Evolutionary conservation across 352 stramenopile genomes (phyloP).

Genomic region (Globisporangium radiosum): DNA sequence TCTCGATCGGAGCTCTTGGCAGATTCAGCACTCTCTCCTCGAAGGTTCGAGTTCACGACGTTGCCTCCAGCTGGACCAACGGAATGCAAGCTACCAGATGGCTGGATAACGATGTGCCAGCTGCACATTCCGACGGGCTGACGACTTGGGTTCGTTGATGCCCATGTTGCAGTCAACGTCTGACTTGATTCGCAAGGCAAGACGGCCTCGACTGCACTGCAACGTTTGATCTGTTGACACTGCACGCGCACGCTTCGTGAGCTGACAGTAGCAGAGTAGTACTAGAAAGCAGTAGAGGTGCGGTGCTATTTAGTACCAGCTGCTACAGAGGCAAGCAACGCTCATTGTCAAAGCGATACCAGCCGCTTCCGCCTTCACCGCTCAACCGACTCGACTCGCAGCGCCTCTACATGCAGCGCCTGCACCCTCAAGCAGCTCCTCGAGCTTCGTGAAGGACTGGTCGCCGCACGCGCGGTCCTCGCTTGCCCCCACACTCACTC

Average conservation of each 20-base stretch:
- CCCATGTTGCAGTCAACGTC: too few species aligned
- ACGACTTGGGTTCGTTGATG: not conserved
- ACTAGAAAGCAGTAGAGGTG: slow-evolving; percentile 2
- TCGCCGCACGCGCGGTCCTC: not conserved
- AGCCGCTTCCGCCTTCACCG: not conserved
- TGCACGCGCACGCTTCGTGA: too few species aligned
- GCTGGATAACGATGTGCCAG: slow-evolving; percentile 6
- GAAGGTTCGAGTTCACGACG: not conserved
- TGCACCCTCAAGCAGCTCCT: not conserved
- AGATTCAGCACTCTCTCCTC: too few species aligned
- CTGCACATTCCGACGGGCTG: slow-evolving; percentile 1
- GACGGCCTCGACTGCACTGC: not conserved
- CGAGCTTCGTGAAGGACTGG: not conserved
- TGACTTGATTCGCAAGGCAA: slow-evolving; percentile 1
- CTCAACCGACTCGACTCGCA: not conserved
- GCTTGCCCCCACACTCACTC: not conserved
- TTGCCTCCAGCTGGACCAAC: slow-evolving; percentile 1
- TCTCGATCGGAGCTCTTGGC: too few species aligned
- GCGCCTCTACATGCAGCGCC: slow-evolving; percentile 1
- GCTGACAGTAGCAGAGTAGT: too few species aligned
- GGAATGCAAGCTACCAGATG: slow-evolving; percentile 7
- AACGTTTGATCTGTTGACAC: not conserved
- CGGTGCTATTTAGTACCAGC: slow-evolving; percentile 6
- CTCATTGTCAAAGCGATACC: not conserved
- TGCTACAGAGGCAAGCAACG: slow-evolving; percentile 4